A percentile compares a stretch with the other conserved stretches of the same genome.
These are phyloP conservation scores for Ciborinia camelliae DNA, from an alignment of 2,329 filamentous ascomycete genomes.

Conservation along the genomic window DNA sequence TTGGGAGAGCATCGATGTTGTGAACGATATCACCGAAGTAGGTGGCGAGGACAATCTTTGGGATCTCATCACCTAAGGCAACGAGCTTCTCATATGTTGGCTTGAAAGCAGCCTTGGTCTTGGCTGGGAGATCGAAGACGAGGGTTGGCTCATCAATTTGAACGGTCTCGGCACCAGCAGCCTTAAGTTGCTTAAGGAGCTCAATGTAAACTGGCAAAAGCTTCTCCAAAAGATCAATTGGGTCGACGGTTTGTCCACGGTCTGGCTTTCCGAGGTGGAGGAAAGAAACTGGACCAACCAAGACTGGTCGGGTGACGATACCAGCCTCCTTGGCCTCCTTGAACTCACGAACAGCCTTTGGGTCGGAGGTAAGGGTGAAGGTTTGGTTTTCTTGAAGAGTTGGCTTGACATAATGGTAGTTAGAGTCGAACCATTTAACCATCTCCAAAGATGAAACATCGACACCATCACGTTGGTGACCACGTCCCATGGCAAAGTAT, in stretches of 20 bases:
- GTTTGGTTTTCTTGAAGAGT: constrained; percentile 95
- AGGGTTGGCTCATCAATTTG: constrained; percentile 98
- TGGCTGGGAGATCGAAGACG: constrained; percentile 86
- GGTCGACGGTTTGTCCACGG: constrained; percentile 87
- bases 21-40: constrained; percentile 99
- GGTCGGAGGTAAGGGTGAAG: constrained; percentile 82
- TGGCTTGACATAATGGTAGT: constrained; percentile 99
- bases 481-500: constrained; percentile 99
- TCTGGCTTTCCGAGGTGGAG: constrained; percentile 97
- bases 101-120: constrained; percentile 97
- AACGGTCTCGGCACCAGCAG: constrained; percentile 90
- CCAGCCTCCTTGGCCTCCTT: constrained; percentile 97
- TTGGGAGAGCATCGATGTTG: constrained; percentile 89
- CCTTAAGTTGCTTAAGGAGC: constrained; percentile 89
- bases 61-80: constrained; percentile 72
- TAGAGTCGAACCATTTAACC: constrained; percentile 99
- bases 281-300: constrained; percentile 96
- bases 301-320: constrained; percentile 86
- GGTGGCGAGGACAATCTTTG: constrained; percentile 86
- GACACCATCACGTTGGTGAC: constrained; percentile 90
- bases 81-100: constrained; percentile 89
- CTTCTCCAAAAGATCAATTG: constrained; percentile 90
- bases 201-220: constrained; percentile 93
- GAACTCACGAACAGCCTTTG: constrained; percentile 94
- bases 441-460: constrained; percentile 96